Base-by-base conservation (phyloP, 495 filamentous ascomycete genomes). In the Neurospora discreta region DNA sequence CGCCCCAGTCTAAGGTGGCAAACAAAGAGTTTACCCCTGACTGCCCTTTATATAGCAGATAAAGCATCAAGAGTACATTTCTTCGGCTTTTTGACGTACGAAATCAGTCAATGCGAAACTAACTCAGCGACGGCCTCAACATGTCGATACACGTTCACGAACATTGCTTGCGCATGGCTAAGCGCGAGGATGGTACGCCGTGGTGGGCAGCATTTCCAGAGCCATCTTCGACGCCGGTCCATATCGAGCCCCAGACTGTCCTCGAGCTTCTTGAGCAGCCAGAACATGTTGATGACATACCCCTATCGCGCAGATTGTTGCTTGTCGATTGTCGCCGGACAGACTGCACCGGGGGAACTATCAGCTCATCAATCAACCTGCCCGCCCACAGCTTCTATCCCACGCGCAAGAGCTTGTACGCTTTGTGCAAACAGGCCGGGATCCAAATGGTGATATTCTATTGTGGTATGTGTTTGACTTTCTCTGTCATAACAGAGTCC, bases 321-420 rank as follows among this genome's bases (percentile, higher is more conserved):
- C 68, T 81, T 7, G 75, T 80, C 39, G 80, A 81, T 72, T 76
- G 73, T 39, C 73, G 79, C 20, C 74, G 78, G 8, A 75, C 70
- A 7, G 80, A 80, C 38, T 81, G 75, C 68, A 75, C 71, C 5
- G 80, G 80, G 6, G 80, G 77, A 0, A 81, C 74, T 15, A 70
- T 81, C 42, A 33, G 68, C 3, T 76, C 79, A 38, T 73, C 78
- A 38, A 73, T 86, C 60, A 87, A 87, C 74, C 69, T 87, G 20
- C 83, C 84, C 3, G 85, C 85, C 0, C 85, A 87, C 46, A 81
- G 80, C 69, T 84, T 85, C 78, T 86, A 81, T 70, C 75, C 75
- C 71, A 84, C 82, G 68, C 71, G 82, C 20, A 75, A 71, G 20
- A 76, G 72, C 16, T 73, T 85, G 26, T 82, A 84, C 70, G 73